A percentile compares a stretch with the other conserved stretches of the same genome.
phyloP scores from a whole-genome alignment of 2,329 filamentous ascomycete species.

The Chaetomium olivaceum region DNA sequence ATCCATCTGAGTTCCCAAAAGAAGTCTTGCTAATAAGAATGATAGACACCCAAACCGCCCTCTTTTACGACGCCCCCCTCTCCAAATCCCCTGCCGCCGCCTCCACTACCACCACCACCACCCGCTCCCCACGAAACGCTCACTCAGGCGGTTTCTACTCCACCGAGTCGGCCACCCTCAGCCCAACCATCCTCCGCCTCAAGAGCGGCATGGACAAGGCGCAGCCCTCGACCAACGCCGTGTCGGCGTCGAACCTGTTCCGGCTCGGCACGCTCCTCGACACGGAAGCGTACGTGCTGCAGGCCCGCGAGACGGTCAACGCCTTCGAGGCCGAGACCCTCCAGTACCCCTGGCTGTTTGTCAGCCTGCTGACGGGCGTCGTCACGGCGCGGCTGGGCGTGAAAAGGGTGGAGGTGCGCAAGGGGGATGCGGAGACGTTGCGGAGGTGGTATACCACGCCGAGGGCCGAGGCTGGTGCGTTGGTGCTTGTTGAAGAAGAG shows the following conservation, averaged over 20 bases:
- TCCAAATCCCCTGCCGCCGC: slow-evolving; percentile 39
- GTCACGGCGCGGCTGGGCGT: slow-evolving; percentile 72
- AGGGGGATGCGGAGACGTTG: slow-evolving; percentile 16
- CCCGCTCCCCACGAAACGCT: slow-evolving; percentile 36
- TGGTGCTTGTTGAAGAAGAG: slow-evolving; percentile 17
- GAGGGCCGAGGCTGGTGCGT: slow-evolving; percentile 24
- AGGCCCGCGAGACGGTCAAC: slow-evolving; percentile 72
- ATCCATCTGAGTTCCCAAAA: neutral
- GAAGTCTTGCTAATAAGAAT: neutral
- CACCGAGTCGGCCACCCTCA: slow-evolving; percentile 59
- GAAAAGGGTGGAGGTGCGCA: slow-evolving; percentile 15
- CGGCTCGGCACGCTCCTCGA: slow-evolving; percentile 70
- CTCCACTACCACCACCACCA: slow-evolving; percentile 34
- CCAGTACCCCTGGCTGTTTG: slow-evolving; percentile 91
- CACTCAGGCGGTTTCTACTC: slow-evolving; percentile 70
- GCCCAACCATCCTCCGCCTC: slow-evolving; percentile 74
- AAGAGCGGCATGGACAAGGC: slow-evolving; percentile 96
- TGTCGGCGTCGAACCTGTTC: slow-evolving; percentile 85
- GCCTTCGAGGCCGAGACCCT: slow-evolving; percentile 90
- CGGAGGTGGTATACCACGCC: slow-evolving; percentile 22
- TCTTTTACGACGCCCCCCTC: slow-evolving; percentile 70
- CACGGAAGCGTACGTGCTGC: slow-evolving; percentile 61
- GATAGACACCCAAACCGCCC: slow-evolving; percentile 67
- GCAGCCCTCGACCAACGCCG: slow-evolving; percentile 85
- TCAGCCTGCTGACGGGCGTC: slow-evolving; percentile 73